Percentiles rank a stretch among this genome's conserved stretches.
phyloP scores from a whole-genome alignment of 1,284 basidiomycete species.

The Irpex sp. region DNA sequence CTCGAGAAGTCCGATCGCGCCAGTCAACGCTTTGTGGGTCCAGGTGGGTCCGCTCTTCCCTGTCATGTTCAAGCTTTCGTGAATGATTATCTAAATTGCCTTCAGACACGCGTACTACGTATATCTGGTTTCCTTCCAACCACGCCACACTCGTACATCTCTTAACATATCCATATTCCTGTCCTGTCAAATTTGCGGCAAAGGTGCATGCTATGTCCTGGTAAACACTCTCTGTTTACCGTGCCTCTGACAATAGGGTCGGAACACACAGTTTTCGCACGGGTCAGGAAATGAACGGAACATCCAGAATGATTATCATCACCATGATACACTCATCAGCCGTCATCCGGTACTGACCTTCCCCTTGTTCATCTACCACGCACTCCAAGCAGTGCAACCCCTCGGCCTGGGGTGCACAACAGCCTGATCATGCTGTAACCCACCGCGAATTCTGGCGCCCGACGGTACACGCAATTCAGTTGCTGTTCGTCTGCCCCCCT shows the following conservation, averaged over 20 bases:
- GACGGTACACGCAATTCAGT: too few relatives aligned
- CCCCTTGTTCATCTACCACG: background rate
- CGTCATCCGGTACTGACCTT: background rate
- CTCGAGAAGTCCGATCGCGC: background rate
- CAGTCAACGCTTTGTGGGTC: conserved; percentile 32
- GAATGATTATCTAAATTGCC: background rate
- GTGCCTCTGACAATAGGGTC: background rate
- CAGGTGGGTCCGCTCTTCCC: conserved; percentile 29
- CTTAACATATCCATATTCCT: too few relatives aligned
- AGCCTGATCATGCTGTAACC: too few relatives aligned
- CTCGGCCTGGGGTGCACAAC: too few relatives aligned
- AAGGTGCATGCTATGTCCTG: background rate
- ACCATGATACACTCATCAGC: background rate
- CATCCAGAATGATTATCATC: background rate
- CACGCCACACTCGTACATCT: background rate
- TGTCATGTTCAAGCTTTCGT: background rate
- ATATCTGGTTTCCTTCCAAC: background rate
- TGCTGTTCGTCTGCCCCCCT: too few relatives aligned
- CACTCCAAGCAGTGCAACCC: background rate
- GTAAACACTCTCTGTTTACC: background rate
- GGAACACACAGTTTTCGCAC: background rate
- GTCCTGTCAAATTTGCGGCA: background rate
- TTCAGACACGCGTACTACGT: background rate
- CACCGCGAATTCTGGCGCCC: too few relatives aligned
- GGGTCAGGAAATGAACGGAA: background rate